Base-by-base conservation (phyloP, 1,284 basidiomycete genomes). In the Vanrija humicola region DNA sequence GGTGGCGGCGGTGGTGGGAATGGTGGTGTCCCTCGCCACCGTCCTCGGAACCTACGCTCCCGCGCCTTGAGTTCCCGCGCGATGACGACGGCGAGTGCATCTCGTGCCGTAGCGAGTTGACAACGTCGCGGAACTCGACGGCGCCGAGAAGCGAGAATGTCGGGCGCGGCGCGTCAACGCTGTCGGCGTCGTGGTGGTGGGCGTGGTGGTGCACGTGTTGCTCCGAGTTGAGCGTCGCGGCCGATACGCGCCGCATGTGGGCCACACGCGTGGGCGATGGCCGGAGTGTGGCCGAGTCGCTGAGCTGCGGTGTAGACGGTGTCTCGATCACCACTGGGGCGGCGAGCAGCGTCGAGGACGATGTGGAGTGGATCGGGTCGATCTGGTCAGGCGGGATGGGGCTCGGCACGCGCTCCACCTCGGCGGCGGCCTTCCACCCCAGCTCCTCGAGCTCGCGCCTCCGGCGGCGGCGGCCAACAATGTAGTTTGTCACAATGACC, bases 401-500 rank as follows among this genome's bases (percentile, higher is more conserved):
- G 34, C 34, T 34, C 34, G 34, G 34, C 12, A 10, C 34, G 34
- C 34, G 34, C 34, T 34, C 10, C 12, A 34, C 40, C 19, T 42
- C 40, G 40, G n/a, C 18, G n/a, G n/a, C 12, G 5, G 26, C 21
- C 53, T 61, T 61, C 55, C 55, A 61, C 0, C 59, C 55, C 14
- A 61, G 45, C 16, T 50, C 53, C 14, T 53, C 50, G 28, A 53
- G 55, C 75, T 78, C 56, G 82, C 80, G 49, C 54, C 49, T 44
- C 16, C 59, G 52, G 25, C 61, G 43, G 47, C 65, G 79, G 78
- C 64, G 83, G 75, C 59, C 48, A 26, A 63, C 58, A 85, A 84
- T 90, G 88, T 90, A 94, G 39, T 83, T 86, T 21, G 86, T 85
- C 1, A 84, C 66, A 8, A 92, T 83, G 10, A 98, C 92, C 5